Evolutionary conservation across 1,284 basidiomycete genomes (phyloP).

Genomic region (Cryptococcus sp.): DNA sequence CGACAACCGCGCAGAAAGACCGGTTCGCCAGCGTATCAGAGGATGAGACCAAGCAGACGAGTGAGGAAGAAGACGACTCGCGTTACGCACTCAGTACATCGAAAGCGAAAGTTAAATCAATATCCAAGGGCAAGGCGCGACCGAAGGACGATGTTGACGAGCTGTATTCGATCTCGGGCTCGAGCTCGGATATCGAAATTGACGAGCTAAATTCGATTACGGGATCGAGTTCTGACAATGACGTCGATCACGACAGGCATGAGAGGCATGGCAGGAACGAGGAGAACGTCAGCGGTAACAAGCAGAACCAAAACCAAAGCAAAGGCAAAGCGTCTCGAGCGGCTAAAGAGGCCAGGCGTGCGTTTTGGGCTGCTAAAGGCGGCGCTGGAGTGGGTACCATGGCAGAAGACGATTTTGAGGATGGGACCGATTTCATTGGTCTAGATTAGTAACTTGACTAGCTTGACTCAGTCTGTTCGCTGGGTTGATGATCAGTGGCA

Average conservation of each 20-base stretch:
- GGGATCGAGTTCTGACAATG: conserved; percentile 2
- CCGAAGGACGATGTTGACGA: neutral
- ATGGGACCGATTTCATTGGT: conserved; percentile 3
- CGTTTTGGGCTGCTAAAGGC: conserved; percentile 36
- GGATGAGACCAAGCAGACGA: neutral
- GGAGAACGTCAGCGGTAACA: neutral
- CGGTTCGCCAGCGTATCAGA: conserved; percentile 7
- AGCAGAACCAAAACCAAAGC: neutral
- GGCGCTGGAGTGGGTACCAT: conserved; percentile 3
- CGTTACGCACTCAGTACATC: neutral
- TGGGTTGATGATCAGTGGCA: too few relatives aligned
- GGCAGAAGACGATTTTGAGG: conserved; percentile 8
- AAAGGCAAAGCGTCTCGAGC: neutral
- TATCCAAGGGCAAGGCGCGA: neutral
- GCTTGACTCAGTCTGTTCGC: too few relatives aligned
- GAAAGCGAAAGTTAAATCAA: neutral
- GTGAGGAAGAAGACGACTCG: neutral
- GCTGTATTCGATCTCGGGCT: neutral
- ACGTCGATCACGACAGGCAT: neutral
- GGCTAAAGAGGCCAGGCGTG: conserved; percentile 25
- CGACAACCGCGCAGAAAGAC: neutral
- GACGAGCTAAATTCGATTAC: conserved; percentile 1
- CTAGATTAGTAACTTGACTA: neutral
- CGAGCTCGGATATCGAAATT: neutral
- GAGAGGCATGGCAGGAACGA: neutral